phyloP scores from a whole-genome alignment of 2,329 filamentous ascomycete species.

The Penicillium sumatraense region DNA sequence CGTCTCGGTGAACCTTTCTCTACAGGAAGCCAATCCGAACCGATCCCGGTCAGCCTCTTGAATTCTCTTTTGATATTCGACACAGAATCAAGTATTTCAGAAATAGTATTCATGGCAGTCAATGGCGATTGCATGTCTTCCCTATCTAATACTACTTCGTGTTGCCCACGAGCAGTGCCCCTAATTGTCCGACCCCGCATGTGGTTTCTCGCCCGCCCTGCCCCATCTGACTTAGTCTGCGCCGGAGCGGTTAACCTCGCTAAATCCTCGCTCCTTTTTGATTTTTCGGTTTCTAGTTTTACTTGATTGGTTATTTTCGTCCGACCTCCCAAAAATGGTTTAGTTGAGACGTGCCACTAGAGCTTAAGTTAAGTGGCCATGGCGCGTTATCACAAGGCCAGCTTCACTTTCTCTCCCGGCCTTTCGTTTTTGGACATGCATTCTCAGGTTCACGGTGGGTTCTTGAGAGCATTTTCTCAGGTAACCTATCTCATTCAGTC shows the following conservation, averaged over 20 bases:
- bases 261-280: background rate
- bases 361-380: background rate
- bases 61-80: background rate
- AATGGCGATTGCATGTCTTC: background rate
- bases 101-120: background rate
- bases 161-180: background rate
- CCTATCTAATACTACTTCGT: background rate
- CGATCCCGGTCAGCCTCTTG: background rate
- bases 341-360: background rate
- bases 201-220: constrained; percentile 1
- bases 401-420: background rate
- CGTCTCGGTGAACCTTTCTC: background rate
- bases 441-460: background rate
- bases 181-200: background rate
- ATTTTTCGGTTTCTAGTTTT: too few relatives aligned
- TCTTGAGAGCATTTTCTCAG: constrained; percentile 2
- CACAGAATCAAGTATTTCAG: too few relatives aligned
- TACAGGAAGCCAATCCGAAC: background rate
- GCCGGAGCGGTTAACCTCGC: background rate
- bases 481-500: constrained; percentile 5
- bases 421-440: background rate
- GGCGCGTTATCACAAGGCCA: background rate
- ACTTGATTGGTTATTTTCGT: too few relatives aligned
- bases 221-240: background rate
- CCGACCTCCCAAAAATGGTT: background rate